Evolutionary conservation across 768 basidiomycete genomes (phyloP).

Genomic region (Amanita subjunquillea): DNA sequence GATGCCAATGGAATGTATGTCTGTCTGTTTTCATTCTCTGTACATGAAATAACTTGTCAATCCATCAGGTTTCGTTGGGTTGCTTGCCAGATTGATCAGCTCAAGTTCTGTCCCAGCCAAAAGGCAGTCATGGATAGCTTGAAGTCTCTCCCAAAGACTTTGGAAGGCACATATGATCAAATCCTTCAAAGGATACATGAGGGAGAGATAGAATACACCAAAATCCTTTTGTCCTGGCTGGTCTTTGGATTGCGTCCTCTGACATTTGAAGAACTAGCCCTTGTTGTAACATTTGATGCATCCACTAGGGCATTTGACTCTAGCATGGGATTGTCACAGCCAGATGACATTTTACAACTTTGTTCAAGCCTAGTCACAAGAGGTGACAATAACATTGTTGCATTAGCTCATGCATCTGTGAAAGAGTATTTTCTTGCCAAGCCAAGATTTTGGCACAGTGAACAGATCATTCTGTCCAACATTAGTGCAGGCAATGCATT

Average conservation of each 20-base stretch:
- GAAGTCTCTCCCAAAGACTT: neutral
- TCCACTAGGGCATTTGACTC: neutral
- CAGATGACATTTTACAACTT: neutral
- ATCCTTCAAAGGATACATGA: neutral
- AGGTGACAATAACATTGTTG: neutral
- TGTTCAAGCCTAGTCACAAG: conserved; percentile 2
- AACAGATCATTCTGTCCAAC: neutral
- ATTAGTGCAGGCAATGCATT: neutral
- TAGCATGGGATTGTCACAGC: neutral
- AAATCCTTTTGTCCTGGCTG: neutral
- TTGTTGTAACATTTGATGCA: neutral
- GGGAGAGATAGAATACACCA: neutral
- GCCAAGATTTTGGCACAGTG: neutral
- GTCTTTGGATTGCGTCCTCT: neutral
- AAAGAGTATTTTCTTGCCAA: neutral
- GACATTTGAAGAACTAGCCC: neutral
- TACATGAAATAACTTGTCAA: neutral
- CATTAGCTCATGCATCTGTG: neutral
- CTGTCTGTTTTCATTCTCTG: neutral
- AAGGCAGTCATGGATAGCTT: neutral
- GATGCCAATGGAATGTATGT: conserved; percentile 1
- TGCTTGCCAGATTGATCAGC: neutral
- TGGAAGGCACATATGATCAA: conserved; percentile 1
- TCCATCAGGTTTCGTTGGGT: neutral
- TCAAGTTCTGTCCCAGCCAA: neutral